Evolutionary conservation across 2,329 filamentous ascomycete species (phyloP).

Genomic region (Aspergillus sp.): DNA sequence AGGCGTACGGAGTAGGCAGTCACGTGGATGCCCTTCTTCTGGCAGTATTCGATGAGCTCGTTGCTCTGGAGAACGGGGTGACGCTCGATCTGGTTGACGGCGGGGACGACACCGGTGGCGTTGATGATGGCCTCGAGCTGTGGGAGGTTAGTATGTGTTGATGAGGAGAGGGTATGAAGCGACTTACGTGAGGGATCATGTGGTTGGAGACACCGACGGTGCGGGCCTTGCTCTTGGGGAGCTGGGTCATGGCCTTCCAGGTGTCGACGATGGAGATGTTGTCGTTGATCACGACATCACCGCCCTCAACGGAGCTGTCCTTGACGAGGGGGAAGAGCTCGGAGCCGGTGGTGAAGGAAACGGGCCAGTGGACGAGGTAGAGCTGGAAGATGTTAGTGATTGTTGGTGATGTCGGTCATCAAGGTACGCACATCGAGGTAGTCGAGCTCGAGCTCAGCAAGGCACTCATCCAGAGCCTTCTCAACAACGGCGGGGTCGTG

Average conservation of each 20-base stretch:
- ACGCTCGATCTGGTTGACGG: conserved; percentile 69
- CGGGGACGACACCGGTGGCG: conserved; percentile 59
- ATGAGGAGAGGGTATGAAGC: too few relatives aligned
- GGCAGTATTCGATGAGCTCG: conserved; percentile 58
- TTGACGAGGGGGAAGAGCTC: conserved; percentile 50
- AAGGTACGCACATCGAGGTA: conserved; percentile 55
- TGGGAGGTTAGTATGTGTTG: background rate
- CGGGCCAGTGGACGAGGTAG: conserved; percentile 52
- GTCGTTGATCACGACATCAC: conserved; percentile 49
- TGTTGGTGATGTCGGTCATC: conserved; percentile 12
- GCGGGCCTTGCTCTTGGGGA: conserved; percentile 44
- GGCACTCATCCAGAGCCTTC: conserved; percentile 51
- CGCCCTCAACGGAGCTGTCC: conserved; percentile 38
- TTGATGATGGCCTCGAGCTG: conserved; percentile 58
- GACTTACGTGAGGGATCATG: conserved; percentile 37
- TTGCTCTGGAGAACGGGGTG: conserved; percentile 68
- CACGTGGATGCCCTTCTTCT: conserved; percentile 60
- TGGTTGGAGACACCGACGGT: conserved; percentile 48
- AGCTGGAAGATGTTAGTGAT: conserved; percentile 23
- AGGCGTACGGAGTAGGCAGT: conserved; percentile 61
- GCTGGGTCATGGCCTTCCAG: conserved; percentile 49
- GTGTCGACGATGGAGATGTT: conserved; percentile 44
- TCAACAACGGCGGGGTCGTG: conserved; percentile 55
- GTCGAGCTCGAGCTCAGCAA: conserved; percentile 55
- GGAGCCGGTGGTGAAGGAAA: conserved; percentile 40